Percentiles rank a stretch among this genome's conserved stretches.
These are phyloP conservation scores for Larix sibirica DNA, from an alignment of 83 land plant species.

Conservation along the genomic window DNA sequence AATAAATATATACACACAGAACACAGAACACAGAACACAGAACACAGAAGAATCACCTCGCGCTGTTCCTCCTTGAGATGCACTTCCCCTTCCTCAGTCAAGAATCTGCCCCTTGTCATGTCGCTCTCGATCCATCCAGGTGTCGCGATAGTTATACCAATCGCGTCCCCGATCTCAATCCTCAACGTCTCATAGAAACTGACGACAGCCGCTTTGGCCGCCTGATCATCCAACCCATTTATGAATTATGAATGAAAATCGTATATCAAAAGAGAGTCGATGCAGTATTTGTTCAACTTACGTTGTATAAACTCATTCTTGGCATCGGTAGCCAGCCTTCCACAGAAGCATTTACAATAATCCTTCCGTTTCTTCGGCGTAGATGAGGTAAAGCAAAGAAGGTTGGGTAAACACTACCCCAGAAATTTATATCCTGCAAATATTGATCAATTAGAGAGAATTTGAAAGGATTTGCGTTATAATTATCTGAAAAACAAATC, in stretches of 20 bases:
- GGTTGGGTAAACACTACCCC: conserved; percentile 94
- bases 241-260: too few species aligned
- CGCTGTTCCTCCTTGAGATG: conserved; percentile 72
- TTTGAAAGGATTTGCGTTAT: not conserved
- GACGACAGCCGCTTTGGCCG: conserved; percentile 84
- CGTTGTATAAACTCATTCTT: conserved; percentile 85
- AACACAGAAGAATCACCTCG: conserved; percentile 40
- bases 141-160: conserved; percentile 86
- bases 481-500: not conserved
- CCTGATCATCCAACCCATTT: conserved; percentile 33
- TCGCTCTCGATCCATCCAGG: conserved; percentile 92
- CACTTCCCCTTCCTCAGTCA: conserved; percentile 68
- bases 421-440: conserved; percentile 82
- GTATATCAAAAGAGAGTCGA: not conserved
- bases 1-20: not conserved
- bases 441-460: not conserved
- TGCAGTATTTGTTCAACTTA: conserved; percentile 17
- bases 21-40: too few species aligned
- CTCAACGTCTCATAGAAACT: conserved; percentile 88
- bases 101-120: conserved; percentile 74
- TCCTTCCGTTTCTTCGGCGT: conserved; percentile 58
- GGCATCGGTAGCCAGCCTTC: conserved; percentile 88
- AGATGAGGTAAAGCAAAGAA: conserved; percentile 83
- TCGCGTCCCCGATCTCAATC: conserved; percentile 60
- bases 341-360: conserved; percentile 80